Evolutionary conservation across 257 asterid genomes (phyloP).

Genomic region (Ilex asprella): DNA sequence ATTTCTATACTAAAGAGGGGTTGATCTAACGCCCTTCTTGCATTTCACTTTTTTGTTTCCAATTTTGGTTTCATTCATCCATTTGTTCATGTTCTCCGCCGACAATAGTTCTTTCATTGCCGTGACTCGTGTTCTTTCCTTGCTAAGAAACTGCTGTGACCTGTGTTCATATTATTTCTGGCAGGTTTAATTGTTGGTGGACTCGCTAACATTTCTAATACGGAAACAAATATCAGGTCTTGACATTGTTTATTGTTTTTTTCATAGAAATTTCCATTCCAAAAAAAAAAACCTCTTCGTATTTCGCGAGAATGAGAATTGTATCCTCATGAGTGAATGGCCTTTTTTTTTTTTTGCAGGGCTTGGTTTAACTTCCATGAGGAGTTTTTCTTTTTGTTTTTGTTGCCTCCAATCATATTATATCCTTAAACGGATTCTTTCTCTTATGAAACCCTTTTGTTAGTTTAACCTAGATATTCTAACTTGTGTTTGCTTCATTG

Average conservation of each 20-base stretch:
- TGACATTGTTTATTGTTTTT: constrained; percentile 3
- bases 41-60: too few relatives aligned
- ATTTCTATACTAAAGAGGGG: neutral
- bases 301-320: too few relatives aligned
- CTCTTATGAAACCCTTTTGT: neutral
- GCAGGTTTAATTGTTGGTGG: constrained; percentile 92
- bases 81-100: too few relatives aligned
- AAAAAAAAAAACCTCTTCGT: constrained; percentile 8
- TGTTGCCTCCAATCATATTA: constrained; percentile 97
- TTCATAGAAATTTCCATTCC: neutral
- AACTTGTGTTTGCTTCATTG: constrained; percentile 1
- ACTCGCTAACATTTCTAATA: constrained; percentile 79
- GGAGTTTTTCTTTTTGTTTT: constrained; percentile 94
- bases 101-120: too few relatives aligned
- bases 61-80: too few relatives aligned
- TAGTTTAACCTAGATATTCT: neutral
- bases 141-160: neutral
- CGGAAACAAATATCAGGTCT: constrained; percentile 83
- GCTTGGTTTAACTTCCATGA: constrained; percentile 99
- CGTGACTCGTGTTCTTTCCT: too few relatives aligned
- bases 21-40: too few relatives aligned
- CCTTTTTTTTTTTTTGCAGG: constrained; percentile 40
- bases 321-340: too few relatives aligned
- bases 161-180: constrained; percentile 2
- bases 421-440: constrained; percentile 48